Conservation (phyloP, 2,329 filamentous ascomycete genomes). For the Cladophialophora psammophila region DNA sequence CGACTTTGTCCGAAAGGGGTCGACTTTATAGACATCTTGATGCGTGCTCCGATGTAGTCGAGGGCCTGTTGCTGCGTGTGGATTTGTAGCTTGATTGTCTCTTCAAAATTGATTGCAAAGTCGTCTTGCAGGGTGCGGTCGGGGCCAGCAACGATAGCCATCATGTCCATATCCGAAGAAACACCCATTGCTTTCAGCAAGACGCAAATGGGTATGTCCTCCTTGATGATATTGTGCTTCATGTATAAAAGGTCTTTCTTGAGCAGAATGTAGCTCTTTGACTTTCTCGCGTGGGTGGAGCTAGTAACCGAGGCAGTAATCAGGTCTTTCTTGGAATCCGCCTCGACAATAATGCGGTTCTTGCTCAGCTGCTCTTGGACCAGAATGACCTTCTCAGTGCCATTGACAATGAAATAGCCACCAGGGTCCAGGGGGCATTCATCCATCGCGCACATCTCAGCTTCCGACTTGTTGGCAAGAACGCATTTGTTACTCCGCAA, state of each 20-base stretch:
- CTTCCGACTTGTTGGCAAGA: slow-evolving; percentile 80
- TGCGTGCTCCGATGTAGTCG: slow-evolving; percentile 85
- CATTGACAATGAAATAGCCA: slow-evolving; percentile 96
- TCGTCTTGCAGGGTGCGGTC: slow-evolving; percentile 92
- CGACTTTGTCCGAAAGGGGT: slow-evolving; percentile 64
- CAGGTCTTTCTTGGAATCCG: slow-evolving; percentile 87
- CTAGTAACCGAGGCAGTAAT: slow-evolving; percentile 95
- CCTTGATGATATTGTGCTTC: slow-evolving; percentile 89
- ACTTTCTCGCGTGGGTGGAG: slow-evolving; percentile 97
- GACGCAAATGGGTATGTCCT: slow-evolving; percentile 94
- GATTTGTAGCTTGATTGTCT: slow-evolving; percentile 81
- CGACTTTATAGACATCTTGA: slow-evolving; percentile 81
- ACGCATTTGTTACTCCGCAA: slow-evolving; percentile 93
- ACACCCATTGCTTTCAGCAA: slow-evolving; percentile 92
- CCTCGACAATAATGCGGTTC: slow-evolving; percentile 97
- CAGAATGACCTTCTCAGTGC: slow-evolving; percentile 97
- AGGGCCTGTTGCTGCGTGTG: slow-evolving; percentile 94
- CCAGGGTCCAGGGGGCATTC: slow-evolving; percentile 96
- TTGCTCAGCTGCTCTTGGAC: slow-evolving; percentile 99
- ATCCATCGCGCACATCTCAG: slow-evolving; percentile 88
- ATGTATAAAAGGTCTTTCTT: slow-evolving; percentile 93
- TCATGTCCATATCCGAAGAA: slow-evolving; percentile 91
- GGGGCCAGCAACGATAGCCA: slow-evolving; percentile 86
- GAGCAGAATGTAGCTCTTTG: slow-evolving; percentile 92
- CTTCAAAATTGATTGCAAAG: slow-evolving; percentile 94